phyloP scores from a whole-genome alignment of 345 rosid genomes.

The Eutrema japonicum region DNA sequence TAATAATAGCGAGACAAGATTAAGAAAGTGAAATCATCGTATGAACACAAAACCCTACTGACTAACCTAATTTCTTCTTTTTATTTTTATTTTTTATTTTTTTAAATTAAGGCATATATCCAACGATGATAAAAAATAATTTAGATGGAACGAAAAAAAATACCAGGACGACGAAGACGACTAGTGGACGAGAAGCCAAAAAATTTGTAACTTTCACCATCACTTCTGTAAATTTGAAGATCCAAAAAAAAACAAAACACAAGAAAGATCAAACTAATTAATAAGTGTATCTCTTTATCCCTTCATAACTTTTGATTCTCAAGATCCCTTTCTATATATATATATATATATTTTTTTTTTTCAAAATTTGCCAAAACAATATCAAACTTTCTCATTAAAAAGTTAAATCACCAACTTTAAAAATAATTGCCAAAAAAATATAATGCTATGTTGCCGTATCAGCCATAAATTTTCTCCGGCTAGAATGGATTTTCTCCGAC shows the following conservation, averaged over 20 bases:
- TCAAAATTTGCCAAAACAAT: constrained; percentile 13
- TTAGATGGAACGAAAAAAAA: background rate
- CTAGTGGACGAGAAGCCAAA: constrained; percentile 25
- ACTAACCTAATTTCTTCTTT: background rate
- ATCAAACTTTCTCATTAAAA: constrained; percentile 1
- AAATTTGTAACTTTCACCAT: constrained; percentile 26
- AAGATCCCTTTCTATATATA: constrained; percentile 29
- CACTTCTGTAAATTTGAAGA: constrained; percentile 17
- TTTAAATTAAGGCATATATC: background rate
- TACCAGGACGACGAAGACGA: constrained; percentile 13
- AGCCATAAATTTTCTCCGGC: too few species aligned
- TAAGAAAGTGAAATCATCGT: background rate
- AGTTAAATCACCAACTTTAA: background rate
- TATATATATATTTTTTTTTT: background rate
- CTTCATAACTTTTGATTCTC: constrained; percentile 15
- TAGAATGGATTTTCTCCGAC: too few species aligned
- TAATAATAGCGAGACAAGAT: background rate
- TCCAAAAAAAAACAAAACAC: background rate
- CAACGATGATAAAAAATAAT: background rate
- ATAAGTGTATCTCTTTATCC: constrained; percentile 13
- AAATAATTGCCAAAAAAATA: background rate
- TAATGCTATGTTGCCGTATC: too few species aligned
- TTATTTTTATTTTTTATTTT: too few species aligned
- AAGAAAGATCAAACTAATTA: constrained; percentile 13
- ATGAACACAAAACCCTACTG: background rate